Percentiles rank a stretch among this genome's conserved stretches.
phyloP scores from a whole-genome alignment of 169 alveolate genomes.

The Amoebophrya sp. region DNA sequence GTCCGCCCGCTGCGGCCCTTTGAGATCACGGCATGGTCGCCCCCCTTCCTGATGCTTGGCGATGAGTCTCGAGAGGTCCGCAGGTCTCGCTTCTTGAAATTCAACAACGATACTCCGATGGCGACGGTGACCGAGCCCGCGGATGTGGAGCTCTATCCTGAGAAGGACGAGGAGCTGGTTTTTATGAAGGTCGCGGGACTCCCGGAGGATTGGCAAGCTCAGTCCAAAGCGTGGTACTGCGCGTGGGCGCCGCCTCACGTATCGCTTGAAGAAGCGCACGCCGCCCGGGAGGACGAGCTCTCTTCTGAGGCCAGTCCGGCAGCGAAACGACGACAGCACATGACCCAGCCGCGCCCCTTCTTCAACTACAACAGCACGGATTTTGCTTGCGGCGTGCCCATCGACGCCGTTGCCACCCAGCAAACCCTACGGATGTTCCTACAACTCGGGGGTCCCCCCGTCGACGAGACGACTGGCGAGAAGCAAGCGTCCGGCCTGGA shows the following conservation, averaged over 20 bases:
- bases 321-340: not conserved
- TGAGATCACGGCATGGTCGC: not conserved
- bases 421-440: not conserved
- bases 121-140: not conserved
- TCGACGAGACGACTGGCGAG: not conserved
- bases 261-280: not conserved
- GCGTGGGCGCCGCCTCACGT: slow-evolving; percentile 12
- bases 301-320: not conserved
- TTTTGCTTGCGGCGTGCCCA: not conserved
- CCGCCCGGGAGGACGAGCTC: not conserved
- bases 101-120: not conserved
- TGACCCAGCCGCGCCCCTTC: not conserved
- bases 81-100: not conserved
- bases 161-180: not conserved
- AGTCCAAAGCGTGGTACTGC: not conserved
- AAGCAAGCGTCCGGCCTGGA: not conserved
- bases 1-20: not conserved
- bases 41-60: not conserved
- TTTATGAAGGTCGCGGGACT: not conserved
- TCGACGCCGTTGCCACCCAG: not conserved
- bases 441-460: not conserved
- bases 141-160: not conserved
- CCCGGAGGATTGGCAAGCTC: not conserved
- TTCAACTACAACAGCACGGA: not conserved
- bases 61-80: not conserved